Percentiles rank a stretch among this genome's conserved stretches.
Conservation (phyloP, 2,329 filamentous ascomycete genomes). For the Diaporthe humulicola region DNA sequence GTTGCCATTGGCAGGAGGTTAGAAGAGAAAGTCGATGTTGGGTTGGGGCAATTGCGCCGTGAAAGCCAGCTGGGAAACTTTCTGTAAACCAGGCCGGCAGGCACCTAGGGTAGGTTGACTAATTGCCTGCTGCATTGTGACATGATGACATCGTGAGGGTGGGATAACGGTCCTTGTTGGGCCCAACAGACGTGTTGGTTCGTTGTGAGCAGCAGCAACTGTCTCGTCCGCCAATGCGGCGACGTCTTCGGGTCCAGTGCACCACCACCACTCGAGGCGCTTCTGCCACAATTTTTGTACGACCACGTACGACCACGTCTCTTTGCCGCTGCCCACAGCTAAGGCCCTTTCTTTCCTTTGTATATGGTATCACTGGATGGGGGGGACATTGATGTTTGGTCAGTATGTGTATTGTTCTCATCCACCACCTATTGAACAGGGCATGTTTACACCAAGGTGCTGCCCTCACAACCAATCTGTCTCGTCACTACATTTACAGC, state of each 20-base stretch:
- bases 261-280: neutral
- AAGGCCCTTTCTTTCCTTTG: neutral
- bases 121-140: neutral
- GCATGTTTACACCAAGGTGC: constrained; percentile 14
- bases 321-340: neutral
- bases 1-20: neutral
- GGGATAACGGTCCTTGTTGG: neutral
- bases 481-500: constrained; percentile 20
- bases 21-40: neutral
- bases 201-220: neutral
- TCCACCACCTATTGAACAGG: neutral
- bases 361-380: neutral
- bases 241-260: neutral
- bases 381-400: neutral
- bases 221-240: neutral
- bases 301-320: neutral
- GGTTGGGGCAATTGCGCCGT: neutral
- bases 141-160: neutral
- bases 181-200: neutral
- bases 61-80: neutral
- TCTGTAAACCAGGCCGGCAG: neutral
- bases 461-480: neutral
- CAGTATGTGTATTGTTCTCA: constrained; percentile 9
- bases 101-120: neutral
- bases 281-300: neutral